Base-by-base conservation (phyloP, 768 basidiomycete genomes). In the Leccinum subtestaceum region DNA sequence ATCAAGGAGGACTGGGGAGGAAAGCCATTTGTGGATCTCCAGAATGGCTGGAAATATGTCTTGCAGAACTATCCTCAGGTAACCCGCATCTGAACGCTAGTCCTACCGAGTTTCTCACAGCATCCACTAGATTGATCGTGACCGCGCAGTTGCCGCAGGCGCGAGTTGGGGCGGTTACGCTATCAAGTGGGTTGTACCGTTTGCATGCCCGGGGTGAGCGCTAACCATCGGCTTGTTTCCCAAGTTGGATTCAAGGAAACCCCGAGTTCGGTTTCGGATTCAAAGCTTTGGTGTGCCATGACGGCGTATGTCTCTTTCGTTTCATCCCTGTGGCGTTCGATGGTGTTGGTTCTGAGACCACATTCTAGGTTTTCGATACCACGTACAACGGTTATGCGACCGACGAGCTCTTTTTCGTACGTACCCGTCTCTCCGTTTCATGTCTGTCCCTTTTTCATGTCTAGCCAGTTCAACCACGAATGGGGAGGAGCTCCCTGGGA, bases 161-260 rank as follows among this genome's bases (percentile, higher is more conserved):
- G 91, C 86, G 5, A 87, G 87, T 58, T 94, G 88, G 78, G 92
- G 93, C 38, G 94, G 93, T 59, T 93, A 90, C 72, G 90, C 92
- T 13, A 87, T 93, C 77, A 93, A 94, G 91, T 92, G 66, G 17
- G 81, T 57, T 4, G 25, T 32, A 40, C 19, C 32, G 29, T n/a
- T 51, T 29, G 13, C 21, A 10, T 49, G 49, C 52, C 27, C 29
- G 23, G 23, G 12, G 9, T n/a, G 7, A n/a, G 58, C 46, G 58
- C 46, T 63, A 38, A 65, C 40, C 43, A 50, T 21, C 36, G 9
- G 23, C 23, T 45, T 45, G 0, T 31, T 38, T 53, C 56, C 54
- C 29, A 50, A 96, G 94, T 72, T 97, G 93, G 93, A 95, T 97
- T 55, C 91, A 96, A 75, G 93, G 94, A 0, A 92, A 97, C 69